phyloP scores from a whole-genome alignment of 257 asterid species.

The Primulina huaijiensis region DNA sequence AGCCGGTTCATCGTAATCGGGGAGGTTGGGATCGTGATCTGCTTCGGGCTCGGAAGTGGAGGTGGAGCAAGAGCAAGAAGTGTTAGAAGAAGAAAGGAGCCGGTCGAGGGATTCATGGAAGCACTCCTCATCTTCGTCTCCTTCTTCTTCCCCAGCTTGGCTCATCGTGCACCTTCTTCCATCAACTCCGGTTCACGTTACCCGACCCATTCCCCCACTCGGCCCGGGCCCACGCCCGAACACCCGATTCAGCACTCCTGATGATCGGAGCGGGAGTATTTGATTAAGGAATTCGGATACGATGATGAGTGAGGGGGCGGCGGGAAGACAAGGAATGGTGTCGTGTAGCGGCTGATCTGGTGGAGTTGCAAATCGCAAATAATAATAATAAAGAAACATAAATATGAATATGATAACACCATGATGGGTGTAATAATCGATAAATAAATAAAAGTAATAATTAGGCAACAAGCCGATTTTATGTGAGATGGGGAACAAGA shows the following conservation, averaged over 20 bases:
- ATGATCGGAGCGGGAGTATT: neutral
- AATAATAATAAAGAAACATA: no score
- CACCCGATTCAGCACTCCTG: neutral
- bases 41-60: conserved; percentile 60
- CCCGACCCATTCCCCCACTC: conserved; percentile 12
- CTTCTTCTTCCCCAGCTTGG: conserved; percentile 58
- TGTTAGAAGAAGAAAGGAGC: conserved; percentile 62
- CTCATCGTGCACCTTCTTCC: conserved; percentile 57
- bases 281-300: no score
- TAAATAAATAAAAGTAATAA: no score
- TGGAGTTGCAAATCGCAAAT: no score
- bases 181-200: conserved; percentile 37
- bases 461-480: no score
- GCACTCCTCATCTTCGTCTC: conserved; percentile 40
- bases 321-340: no score
- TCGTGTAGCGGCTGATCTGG: no score
- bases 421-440: no score
- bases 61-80: conserved; percentile 49
- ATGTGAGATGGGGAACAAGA: no score
- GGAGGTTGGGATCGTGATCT: conserved; percentile 28
- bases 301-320: no score
- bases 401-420: no score
- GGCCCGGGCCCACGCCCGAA: conserved; percentile 32
- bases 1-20: conserved; percentile 17
- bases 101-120: conserved; percentile 82